Base-by-base conservation (phyloP, 306 rosid species). In the Lathyrus oleraceus region DNA sequence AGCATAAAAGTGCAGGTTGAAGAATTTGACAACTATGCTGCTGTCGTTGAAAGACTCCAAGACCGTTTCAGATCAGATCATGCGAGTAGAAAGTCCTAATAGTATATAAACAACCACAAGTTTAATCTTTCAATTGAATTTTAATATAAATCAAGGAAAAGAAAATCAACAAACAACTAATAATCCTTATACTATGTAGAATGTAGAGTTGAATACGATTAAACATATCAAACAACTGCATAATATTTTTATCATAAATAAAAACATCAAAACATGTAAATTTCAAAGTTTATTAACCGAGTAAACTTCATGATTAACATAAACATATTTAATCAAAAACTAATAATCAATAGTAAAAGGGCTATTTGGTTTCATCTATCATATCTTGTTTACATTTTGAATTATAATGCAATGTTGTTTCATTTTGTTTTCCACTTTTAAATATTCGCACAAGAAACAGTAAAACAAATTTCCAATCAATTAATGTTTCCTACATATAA, bases 1-100 rank as follows among this genome's bases (percentile, higher is more conserved):
- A 35, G 39, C 39, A 32, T 35, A 6, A 7, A 35, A 35, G 39
- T 35, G 39, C 39, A 35, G 8, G 10, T 7, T 35, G 39, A 35
- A 35, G 10, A 35, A 35, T 35, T 35, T 35, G 39, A 42, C 47
- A 71, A 67, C 36, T 23, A 51, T 27, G 39, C 25, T 14, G 54
- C 15, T 25, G n/a, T 10, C 63, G 16, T 21, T 42, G 1, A 25
- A 35, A 32, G 28, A 64, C 53, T 28, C 65, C 62, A n/a, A 21
- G 43, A 38, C 36, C 20, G 19, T 16, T 28, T 47, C 12, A 48
- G 44, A 21, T 25, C 57, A 23, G 28, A 76, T 16, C 32, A 23
- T 5, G 58, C 27, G 8, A 14, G 20, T 66, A n/a, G 44, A 74
- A 61, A 49, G 52, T 61, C 56, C 80, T 35, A 20, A 67, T 12